Evolutionary conservation across 2,329 filamentous ascomycete genomes (phyloP).

Genomic region (Fusarium albidum): DNA sequence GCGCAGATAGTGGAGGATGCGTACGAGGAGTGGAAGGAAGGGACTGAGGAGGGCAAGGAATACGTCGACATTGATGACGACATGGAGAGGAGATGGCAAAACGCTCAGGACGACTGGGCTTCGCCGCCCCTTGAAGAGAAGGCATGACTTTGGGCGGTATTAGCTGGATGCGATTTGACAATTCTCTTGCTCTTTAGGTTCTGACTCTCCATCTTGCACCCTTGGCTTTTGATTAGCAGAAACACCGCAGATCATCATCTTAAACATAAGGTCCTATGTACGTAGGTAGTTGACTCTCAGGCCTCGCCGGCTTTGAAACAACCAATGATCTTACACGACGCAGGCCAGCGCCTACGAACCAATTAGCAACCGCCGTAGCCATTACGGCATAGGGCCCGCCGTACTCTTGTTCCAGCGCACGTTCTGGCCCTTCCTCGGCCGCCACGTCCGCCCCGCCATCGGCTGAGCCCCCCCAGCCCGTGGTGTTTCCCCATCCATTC

Average conservation of each 20-base stretch:
- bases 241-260: not conserved
- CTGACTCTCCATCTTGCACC: not conserved
- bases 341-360: constrained; percentile 5
- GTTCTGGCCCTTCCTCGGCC: not conserved
- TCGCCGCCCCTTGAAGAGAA: not conserved
- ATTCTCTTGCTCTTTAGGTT: too few relatives aligned
- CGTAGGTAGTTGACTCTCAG: not conserved
- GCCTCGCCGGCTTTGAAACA: not conserved
- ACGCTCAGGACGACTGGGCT: not conserved
- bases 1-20: constrained; percentile 34
- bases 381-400: constrained; percentile 1
- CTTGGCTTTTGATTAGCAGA: not conserved
- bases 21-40: constrained; percentile 43
- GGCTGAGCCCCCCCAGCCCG: constrained; percentile 10
- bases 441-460: constrained; percentile 21
- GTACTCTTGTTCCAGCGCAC: not conserved
- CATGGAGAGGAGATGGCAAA: constrained; percentile 13
- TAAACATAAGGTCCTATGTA: not conserved
- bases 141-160: not conserved
- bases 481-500: constrained; percentile 32
- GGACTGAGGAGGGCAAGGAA: constrained; percentile 41
- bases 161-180: too few relatives aligned
- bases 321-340: constrained; percentile 42
- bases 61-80: constrained; percentile 46
- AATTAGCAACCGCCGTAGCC: constrained; percentile 4